Evolutionary conservation across 1,284 basidiomycete genomes (phyloP).

Genomic region (Cronartium quercuum): DNA sequence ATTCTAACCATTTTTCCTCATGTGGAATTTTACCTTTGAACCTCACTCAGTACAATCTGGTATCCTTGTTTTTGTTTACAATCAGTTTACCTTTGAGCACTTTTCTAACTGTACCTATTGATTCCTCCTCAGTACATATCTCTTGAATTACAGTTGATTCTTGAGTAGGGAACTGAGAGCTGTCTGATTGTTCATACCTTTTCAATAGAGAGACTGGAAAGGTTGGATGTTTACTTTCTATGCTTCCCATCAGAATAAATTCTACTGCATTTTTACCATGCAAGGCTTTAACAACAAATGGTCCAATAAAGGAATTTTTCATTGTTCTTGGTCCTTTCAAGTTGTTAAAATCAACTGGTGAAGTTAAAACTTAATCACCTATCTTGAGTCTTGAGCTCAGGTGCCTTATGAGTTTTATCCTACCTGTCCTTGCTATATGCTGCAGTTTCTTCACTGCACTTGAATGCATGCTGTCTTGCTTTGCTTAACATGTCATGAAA

Average conservation of each 20-base stretch:
- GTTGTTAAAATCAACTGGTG: not conserved
- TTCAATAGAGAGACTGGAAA: constrained; percentile 9
- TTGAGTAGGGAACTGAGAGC: not conserved
- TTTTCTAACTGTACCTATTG: not conserved
- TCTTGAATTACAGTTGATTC: not conserved
- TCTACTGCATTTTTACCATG: constrained; percentile 9
- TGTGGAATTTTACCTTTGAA: not conserved
- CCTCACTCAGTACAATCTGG: not conserved
- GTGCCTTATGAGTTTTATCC: not conserved
- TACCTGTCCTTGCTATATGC: not conserved
- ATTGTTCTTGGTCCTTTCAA: not conserved
- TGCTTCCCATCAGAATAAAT: not conserved
- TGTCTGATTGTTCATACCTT: not conserved
- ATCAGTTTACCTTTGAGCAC: not conserved
- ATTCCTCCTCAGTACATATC: not conserved
- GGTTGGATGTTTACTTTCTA: not conserved
- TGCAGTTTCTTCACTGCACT: not conserved
- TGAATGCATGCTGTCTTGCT: not conserved
- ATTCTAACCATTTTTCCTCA: not conserved
- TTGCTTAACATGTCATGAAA: not conserved
- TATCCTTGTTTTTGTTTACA: too few species aligned
- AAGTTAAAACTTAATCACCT: not conserved
- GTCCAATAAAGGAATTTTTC: not conserved
- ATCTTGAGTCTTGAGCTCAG: not conserved
- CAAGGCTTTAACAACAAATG: not conserved